A percentile compares a stretch with the other conserved stretches of the same genome.
These are phyloP conservation scores for Teunomyces pallodes DNA, from an alignment of 805 yeast species.

Conservation along the genomic window DNA sequence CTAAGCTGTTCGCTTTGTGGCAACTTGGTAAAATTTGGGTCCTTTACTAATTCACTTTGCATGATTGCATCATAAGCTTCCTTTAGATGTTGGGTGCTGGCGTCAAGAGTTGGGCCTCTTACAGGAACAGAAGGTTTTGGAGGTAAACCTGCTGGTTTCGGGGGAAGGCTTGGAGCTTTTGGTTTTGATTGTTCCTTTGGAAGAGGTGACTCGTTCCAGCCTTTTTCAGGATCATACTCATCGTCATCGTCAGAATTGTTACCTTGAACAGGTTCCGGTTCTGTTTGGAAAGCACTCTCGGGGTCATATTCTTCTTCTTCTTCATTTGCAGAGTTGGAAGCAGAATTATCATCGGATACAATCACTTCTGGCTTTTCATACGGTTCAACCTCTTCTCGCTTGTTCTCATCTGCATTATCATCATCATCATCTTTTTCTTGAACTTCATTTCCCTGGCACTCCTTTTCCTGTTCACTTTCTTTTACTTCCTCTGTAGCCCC, in stretches of 20 bases:
- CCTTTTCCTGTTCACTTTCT: background rate
- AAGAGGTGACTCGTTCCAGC: background rate
- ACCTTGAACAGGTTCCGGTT: constrained; percentile 1
- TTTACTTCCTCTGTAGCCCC: constrained; percentile 2
- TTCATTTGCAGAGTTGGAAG: constrained; percentile 5
- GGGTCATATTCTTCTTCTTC: constrained; percentile 30
- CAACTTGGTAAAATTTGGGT: constrained; percentile 37
- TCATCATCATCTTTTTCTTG: constrained; percentile 10
- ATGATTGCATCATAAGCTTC: constrained; percentile 37
- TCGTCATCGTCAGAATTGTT: constrained; percentile 8
- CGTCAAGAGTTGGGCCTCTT: constrained; percentile 2
- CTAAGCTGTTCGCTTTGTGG: constrained; percentile 31
- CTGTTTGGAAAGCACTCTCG: constrained; percentile 13
- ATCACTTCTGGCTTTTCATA: constrained; percentile 5
- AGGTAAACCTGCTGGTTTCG: constrained; percentile 23
- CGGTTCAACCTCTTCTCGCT: background rate
- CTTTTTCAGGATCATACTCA: constrained; percentile 12
- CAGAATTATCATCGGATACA: background rate
- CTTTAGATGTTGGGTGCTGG: constrained; percentile 17
- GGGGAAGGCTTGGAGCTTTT: constrained; percentile 9
- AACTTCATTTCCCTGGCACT: background rate
- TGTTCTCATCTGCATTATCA: constrained; percentile 6
- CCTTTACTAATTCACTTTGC: constrained; percentile 32
- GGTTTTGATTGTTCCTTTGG: background rate
- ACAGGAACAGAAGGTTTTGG: constrained; percentile 26